A percentile compares a stretch with the other conserved stretches of the same genome.
Conservation (phyloP, 805 yeast species). For the Wickerhamiella cacticola region DNA sequence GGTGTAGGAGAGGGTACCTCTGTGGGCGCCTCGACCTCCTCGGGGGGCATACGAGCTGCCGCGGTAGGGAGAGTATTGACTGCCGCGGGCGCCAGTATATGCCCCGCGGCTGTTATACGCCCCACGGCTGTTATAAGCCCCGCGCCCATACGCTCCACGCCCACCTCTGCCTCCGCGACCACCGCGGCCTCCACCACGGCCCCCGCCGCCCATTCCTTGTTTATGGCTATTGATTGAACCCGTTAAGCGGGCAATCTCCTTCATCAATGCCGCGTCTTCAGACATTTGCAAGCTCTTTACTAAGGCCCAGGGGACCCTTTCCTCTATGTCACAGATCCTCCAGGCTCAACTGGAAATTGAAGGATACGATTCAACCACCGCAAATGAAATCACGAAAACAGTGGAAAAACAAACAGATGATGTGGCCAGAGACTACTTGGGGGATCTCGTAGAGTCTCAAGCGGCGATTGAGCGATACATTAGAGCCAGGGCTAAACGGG, state of each 20-base stretch:
- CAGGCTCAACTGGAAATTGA: constrained; percentile 15
- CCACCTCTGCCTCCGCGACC: constrained; percentile 13
- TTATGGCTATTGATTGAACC: constrained; percentile 14
- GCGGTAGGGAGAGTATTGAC: background rate
- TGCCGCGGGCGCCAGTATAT: background rate
- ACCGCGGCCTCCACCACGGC: constrained; percentile 2
- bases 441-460: constrained; percentile 14
- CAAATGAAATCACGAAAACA: constrained; percentile 18
- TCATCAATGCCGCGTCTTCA: constrained; percentile 6
- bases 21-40: background rate
- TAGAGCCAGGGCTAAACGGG: constrained; percentile 4
- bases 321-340: constrained; percentile 11
- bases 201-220: background rate
- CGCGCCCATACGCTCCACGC: too few species aligned
- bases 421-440: constrained; percentile 19
- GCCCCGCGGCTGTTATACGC: too few species aligned
- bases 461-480: constrained; percentile 16
- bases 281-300: constrained; percentile 5
- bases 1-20: background rate
- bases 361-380: constrained; percentile 22
- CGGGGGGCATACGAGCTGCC: background rate
- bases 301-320: background rate
- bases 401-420: constrained; percentile 17
- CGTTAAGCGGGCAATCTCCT: constrained; percentile 15
- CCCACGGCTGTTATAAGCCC: too few species aligned